Evolutionary conservation across 78 protist genomes (phyloP).

Genomic region (Acrasis kona): DNA sequence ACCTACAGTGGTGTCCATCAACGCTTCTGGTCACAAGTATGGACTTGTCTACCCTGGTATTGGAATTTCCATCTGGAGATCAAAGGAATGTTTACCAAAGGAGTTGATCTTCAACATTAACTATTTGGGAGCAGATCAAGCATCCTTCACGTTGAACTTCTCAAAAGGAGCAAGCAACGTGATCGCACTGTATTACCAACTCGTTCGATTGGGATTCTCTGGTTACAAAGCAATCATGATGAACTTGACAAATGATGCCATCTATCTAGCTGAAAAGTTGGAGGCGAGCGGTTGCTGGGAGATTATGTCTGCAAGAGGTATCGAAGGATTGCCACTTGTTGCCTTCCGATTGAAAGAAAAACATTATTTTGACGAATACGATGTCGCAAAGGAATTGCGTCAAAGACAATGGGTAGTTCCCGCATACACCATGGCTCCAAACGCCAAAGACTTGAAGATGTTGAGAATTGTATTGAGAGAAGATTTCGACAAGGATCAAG

Average conservation of each 20-base stretch:
- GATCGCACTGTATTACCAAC: conserved; percentile 30
- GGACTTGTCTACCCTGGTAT: conserved; percentile 16
- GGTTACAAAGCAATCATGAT: conserved; percentile 16
- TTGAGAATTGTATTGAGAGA: too few relatives aligned
- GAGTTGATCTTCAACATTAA: conserved; percentile 25
- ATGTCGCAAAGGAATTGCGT: too few relatives aligned
- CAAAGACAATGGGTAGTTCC: too few relatives aligned
- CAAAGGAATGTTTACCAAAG: conserved; percentile 13
- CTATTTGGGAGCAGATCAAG: conserved; percentile 27
- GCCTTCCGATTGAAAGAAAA: too few relatives aligned
- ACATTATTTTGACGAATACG: too few relatives aligned
- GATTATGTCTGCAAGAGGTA: too few relatives aligned
- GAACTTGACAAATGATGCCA: neutral
- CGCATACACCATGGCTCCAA: too few relatives aligned
- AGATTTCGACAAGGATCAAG: too few relatives aligned
- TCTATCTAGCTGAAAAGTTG: too few relatives aligned
- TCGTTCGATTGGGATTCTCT: conserved; percentile 22
- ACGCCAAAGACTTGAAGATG: too few relatives aligned
- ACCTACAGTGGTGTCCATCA: neutral
- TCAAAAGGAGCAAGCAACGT: conserved; percentile 21
- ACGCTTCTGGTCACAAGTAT: neutral
- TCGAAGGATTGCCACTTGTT: too few relatives aligned
- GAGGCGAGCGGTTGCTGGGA: too few relatives aligned
- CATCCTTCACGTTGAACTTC: conserved; percentile 35
- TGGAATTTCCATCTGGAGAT: conserved; percentile 26